Evolutionary conservation across 441 rosid genomes (phyloP), one percentile per base, ranked within the genome.

Genomic region (Bruguiera hainesii): DNA sequence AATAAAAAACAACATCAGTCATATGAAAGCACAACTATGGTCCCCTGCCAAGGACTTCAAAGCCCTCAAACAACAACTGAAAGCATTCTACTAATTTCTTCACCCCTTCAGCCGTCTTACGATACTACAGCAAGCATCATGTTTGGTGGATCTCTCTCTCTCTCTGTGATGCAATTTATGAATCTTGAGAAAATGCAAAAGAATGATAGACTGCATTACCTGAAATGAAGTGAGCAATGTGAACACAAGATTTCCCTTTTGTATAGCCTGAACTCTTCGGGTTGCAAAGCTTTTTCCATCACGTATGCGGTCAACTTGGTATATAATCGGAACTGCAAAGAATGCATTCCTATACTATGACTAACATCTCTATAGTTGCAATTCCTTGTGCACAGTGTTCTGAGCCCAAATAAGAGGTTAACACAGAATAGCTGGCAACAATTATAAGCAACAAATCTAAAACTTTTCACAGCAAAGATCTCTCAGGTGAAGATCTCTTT

Each of bases 271-370:
- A 71, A 92, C 98, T 79, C 84, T 80, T 69, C 99, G 82, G 62
- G 96, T 89, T 56, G 98, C 97, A 80, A 95, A 95, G 80, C 78
- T 90, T 76, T 84, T 90, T 58, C 98, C 98, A 76, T 95, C 97
- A 35, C 96, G 97, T 78, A 95, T 69, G 19, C 97, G 92, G 57
- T 84, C 80, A 75, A 89, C 98, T 74, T 83, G 75, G 71, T 92
- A 90, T 51, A 87, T 74, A 74, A 90, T 86, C 68, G 99, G 99
- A 60, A 87, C 98, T 92, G 80, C 79, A 83, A 72, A 57, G 70
- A 60, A 66, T 23, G 63, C 56, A 66, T 33, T 30, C 26, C 46
- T 16, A 60, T 2, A 42, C 56, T n/a, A 46, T 21, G 6, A 51
- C 51, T 50, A 26, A 59, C 33, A 52, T 67, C 60, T 18, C n/a